These are phyloP conservation scores for Neurospora sp. DNA, from an alignment of 495 filamentous ascomycete species.

Conservation along the genomic window DNA sequence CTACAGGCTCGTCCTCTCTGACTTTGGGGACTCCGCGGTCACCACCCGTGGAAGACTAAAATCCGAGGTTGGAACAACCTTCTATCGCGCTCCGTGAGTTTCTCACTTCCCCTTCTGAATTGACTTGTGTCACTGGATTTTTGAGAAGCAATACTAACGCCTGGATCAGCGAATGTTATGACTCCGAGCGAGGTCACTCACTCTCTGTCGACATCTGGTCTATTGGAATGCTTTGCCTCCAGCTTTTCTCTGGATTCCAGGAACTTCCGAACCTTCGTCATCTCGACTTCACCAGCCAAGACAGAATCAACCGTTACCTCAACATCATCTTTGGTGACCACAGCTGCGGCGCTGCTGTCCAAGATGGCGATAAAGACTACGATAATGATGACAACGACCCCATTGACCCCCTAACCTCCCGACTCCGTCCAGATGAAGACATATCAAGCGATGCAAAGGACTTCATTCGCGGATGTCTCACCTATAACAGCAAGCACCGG, in stretches of 20 bases:
- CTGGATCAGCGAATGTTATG: slow-evolving; percentile 14
- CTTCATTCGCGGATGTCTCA: slow-evolving; percentile 69
- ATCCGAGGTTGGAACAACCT: slow-evolving; percentile 51
- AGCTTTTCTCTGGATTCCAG: slow-evolving; percentile 12
- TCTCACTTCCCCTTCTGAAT: not conserved
- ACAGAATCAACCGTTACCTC: slow-evolving; percentile 6
- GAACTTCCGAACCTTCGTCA: slow-evolving; percentile 3
- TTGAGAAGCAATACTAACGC: not conserved
- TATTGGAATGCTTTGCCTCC: slow-evolving; percentile 29
- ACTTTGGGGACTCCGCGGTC: slow-evolving; percentile 57
- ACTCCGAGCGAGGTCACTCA: slow-evolving; percentile 11
- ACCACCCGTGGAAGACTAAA: slow-evolving; percentile 41
- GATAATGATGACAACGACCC: not conserved
- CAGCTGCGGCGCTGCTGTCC: not conserved
- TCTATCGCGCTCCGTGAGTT: slow-evolving; percentile 65
- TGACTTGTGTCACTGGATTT: not conserved
- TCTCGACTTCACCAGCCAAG: slow-evolving; percentile 8
- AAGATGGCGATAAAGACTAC: not conserved
- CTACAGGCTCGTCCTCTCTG: slow-evolving; percentile 56
- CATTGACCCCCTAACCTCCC: not conserved
- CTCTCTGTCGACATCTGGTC: slow-evolving; percentile 36
- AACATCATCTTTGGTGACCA: slow-evolving; percentile 41
- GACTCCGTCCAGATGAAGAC: slow-evolving; percentile 50
- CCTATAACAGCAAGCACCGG: slow-evolving; percentile 56
- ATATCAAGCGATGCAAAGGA: slow-evolving; percentile 58